Conservation (phyloP, 768 basidiomycete genomes). For the Pleurotus platypus region DNA sequence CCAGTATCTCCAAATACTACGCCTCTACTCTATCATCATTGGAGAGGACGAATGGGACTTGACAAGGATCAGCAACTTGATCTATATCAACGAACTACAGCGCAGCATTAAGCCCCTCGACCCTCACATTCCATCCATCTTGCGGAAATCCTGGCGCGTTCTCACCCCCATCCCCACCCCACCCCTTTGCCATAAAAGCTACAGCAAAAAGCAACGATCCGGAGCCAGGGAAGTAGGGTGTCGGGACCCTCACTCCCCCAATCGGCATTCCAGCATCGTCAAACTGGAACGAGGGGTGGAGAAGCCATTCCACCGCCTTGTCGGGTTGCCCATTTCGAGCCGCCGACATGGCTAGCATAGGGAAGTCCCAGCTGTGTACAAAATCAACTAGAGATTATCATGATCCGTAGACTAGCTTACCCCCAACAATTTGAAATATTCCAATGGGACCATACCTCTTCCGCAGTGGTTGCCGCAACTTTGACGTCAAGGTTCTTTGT, state of each 20-base stretch:
- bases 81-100: constrained; percentile 22
- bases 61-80: constrained; percentile 41
- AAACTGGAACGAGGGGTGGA: constrained; percentile 51
- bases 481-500: constrained; percentile 42
- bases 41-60: constrained; percentile 56
- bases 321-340: constrained; percentile 47
- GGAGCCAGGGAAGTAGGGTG: constrained; percentile 58
- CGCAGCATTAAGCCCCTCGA: constrained; percentile 31
- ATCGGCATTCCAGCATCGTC: constrained; percentile 61
- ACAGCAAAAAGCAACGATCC: constrained; percentile 48
- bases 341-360: constrained; percentile 61
- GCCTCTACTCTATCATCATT: constrained; percentile 43
- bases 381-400: not conserved
- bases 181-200: constrained; percentile 58
- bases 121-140: constrained; percentile 32
- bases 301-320: constrained; percentile 50
- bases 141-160: constrained; percentile 37
- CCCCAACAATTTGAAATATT: constrained; percentile 54
- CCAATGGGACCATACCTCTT: constrained; percentile 53
- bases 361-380: constrained; percentile 52
- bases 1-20: constrained; percentile 24
- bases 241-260: constrained; percentile 50
- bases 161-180: constrained; percentile 40
- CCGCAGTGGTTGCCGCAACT: constrained; percentile 45
- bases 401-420: constrained; percentile 21